Conservation (phyloP, 495 filamentous ascomycete species). For the Penicillium canescens region DNA sequence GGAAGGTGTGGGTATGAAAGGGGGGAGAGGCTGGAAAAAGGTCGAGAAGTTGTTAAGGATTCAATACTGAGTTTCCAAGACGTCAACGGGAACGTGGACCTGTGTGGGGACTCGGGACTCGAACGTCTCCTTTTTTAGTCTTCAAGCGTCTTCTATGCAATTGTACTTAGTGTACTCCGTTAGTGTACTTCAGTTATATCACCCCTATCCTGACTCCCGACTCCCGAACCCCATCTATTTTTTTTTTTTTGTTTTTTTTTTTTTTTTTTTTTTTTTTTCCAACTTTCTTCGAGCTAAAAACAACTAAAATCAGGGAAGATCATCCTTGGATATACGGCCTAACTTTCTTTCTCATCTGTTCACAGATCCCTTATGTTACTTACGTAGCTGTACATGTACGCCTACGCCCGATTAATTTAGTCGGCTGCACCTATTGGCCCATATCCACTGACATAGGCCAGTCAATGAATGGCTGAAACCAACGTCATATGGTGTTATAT, state of each 20-base stretch:
- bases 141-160: neutral
- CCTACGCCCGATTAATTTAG: conserved; percentile 1
- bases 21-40: conserved; percentile 1
- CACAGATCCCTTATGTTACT: conserved; percentile 1
- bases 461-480: conserved; percentile 5
- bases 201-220: too few relatives aligned
- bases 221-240: too few relatives aligned
- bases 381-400: conserved; percentile 1
- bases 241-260: too few relatives aligned
- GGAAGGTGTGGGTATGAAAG: neutral
- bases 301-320: neutral
- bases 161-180: too few relatives aligned
- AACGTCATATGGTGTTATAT: conserved; percentile 4
- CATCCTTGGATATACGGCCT: neutral
- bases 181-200: too few relatives aligned
- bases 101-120: conserved; percentile 24
- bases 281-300: too few relatives aligned
- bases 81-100: conserved; percentile 33
- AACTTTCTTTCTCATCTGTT: neutral
- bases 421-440: conserved; percentile 5
- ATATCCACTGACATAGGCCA: neutral
- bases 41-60: neutral
- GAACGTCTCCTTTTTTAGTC: conserved; percentile 14
- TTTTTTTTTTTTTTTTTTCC: too few relatives aligned
- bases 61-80: conserved; percentile 17